phyloP scores from a whole-genome alignment of 2,329 filamentous ascomycete species.

The Pseudogymnoascus sp. region DNA sequence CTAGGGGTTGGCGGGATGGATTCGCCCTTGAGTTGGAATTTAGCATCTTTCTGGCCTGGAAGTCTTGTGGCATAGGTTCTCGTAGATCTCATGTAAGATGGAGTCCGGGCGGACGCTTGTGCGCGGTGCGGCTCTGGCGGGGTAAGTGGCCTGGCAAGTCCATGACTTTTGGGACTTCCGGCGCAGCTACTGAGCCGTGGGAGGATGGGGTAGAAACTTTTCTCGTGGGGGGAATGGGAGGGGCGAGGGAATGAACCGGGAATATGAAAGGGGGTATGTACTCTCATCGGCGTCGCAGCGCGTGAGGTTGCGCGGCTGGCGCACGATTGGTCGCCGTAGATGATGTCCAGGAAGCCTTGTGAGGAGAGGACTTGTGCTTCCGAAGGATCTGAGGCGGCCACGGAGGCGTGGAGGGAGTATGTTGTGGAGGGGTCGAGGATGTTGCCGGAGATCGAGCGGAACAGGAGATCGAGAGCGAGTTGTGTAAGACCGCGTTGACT shows the following conservation, averaged over 20 bases:
- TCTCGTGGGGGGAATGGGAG: conserved; percentile 13
- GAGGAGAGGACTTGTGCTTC: conserved; percentile 72
- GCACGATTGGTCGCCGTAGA: conserved; percentile 57
- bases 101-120: conserved; percentile 13
- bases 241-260: conserved; percentile 15
- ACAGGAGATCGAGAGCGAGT: conserved; percentile 81
- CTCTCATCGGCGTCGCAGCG: conserved; percentile 60
- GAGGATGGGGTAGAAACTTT: conserved; percentile 13
- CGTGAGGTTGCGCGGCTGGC: conserved; percentile 53
- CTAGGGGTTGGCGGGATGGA: conserved; percentile 45
- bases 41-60: conserved; percentile 17
- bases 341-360: conserved; percentile 65
- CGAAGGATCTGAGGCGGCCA: conserved; percentile 68
- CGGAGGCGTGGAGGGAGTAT: conserved; percentile 59
- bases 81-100: conserved; percentile 24
- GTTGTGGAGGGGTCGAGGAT: conserved; percentile 55
- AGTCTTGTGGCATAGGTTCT: neutral
- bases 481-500: conserved; percentile 84
- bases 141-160: conserved; percentile 18
- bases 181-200: conserved; percentile 16
- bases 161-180: conserved; percentile 25
- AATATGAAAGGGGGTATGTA: conserved; percentile 35
- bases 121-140: conserved; percentile 8
- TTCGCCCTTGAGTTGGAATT: conserved; percentile 42
- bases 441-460: conserved; percentile 66